Base-by-base conservation (phyloP, 345 rosid species). In the Brassica juncea region DNA sequence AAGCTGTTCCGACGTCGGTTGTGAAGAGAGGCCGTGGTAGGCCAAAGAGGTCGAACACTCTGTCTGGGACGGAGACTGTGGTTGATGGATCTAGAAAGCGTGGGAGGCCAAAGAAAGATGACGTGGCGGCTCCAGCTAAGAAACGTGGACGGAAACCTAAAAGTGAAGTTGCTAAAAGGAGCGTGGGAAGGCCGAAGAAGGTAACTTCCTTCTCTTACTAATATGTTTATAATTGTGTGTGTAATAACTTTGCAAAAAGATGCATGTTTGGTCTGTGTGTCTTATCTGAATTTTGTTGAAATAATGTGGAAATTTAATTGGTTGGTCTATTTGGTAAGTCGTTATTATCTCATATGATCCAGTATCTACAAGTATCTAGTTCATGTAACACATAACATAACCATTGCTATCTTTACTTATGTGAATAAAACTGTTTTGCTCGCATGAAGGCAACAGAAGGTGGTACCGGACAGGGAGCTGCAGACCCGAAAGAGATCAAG, bases 121-220 rank as follows among this genome's bases (percentile, higher is more conserved):
- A 49, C 1, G 71, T 25, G 52, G 25, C 66, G 58, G 79, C 82
- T 44, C 71, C 69, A 3, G 84, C 80, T 15, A 86, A 79, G 83
- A 77, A 63, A 57, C 79, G 83, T 54, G 92, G 92, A 5, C 81
- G 91, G 32, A 91, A 85, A 2, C 78, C 92, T n/a, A 84, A 73
- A 66, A 34, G 44, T 19, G 73, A 55, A 2, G 81, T 49, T 2
- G 78, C 58, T 27, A 37, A 86, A 34, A 84, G 76, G 82, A 81
- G 87, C 4, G 81, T 79, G 6, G 91, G 95, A 6, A 82, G 91
- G 8, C 87, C 92, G 1, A 87, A 68, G 83, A 92, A 90, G 97
- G 97, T 90, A 85, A 44, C 2, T 60, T 63, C 52, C 16, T 14
- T 52, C 21, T 42, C 49, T 42, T 42, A 42, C 49, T 42, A 42